Evolutionary conservation across 2,329 filamentous ascomycete genomes (phyloP).

Genomic region (Xylariaceae sp.): DNA sequence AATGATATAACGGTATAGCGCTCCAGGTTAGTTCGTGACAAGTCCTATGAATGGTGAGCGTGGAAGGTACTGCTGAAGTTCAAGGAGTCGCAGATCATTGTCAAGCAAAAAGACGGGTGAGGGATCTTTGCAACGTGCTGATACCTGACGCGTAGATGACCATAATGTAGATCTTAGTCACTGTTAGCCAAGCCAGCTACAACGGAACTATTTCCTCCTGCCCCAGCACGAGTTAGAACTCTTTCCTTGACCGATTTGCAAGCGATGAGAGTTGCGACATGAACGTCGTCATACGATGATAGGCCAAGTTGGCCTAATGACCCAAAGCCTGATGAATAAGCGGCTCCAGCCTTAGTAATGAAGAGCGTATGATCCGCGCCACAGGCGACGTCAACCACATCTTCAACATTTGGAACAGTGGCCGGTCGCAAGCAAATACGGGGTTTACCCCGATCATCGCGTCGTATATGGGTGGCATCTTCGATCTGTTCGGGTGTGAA

Average conservation of each 20-base stretch:
- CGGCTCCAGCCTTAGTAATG: slow-evolving; percentile 54
- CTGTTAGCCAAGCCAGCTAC: too few species aligned
- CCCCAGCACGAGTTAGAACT: slow-evolving; percentile 57
- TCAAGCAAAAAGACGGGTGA: too few species aligned
- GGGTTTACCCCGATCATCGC: slow-evolving; percentile 51
- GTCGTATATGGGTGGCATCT: slow-evolving; percentile 46
- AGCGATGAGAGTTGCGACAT: slow-evolving; percentile 58
- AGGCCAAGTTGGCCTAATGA: slow-evolving; percentile 64
- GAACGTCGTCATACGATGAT: slow-evolving; percentile 59
- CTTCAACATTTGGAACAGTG: slow-evolving; percentile 48
- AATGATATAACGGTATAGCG: too few species aligned
- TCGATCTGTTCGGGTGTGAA: slow-evolving; percentile 43
- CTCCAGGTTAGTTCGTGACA: too few species aligned
- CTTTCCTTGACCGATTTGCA: slow-evolving; percentile 60
- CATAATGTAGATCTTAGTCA: too few species aligned
- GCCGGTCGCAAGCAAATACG: slow-evolving; percentile 61
- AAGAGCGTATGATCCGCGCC: slow-evolving; percentile 62
- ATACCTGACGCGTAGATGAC: too few species aligned
- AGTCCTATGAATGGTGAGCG: too few species aligned
- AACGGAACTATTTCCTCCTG: slow-evolving; percentile 55
- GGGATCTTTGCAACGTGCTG: too few species aligned
- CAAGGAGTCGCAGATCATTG: too few species aligned
- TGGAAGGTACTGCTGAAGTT: too few species aligned
- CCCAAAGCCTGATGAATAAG: slow-evolving; percentile 65
- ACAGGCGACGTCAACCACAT: slow-evolving; percentile 43